Percentiles rank a stretch among this genome's conserved stretches.
Evolutionary conservation across 1,284 basidiomycete species (phyloP).

Genomic region (Cryptococcus sp.): DNA sequence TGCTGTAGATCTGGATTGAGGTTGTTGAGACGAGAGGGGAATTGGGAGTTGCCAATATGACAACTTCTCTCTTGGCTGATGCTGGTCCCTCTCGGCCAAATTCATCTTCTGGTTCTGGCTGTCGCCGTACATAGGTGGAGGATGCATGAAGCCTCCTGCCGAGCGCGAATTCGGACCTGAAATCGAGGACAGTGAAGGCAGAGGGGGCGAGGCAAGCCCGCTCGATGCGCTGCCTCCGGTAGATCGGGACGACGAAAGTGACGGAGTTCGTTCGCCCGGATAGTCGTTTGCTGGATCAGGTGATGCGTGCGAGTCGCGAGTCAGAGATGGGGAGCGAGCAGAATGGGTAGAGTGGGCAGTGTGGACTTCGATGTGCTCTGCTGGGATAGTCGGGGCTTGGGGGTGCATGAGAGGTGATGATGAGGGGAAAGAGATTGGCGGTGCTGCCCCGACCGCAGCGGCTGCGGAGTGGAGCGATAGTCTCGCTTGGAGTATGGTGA

Average conservation of each 20-base stretch:
- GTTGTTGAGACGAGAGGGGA: conserved; percentile 2
- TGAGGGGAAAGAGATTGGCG: background rate
- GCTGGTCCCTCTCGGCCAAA: conserved; percentile 1
- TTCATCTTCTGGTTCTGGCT: background rate
- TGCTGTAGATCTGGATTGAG: too few relatives aligned
- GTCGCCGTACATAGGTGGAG: conserved; percentile 4
- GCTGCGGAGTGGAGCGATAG: conserved; percentile 40
- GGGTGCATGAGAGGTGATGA: conserved; percentile 5
- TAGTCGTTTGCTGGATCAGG: background rate
- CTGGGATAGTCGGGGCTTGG: background rate
- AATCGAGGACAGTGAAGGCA: conserved; percentile 2
- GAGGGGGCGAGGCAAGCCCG: conserved; percentile 10
- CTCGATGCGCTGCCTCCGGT: conserved; percentile 11
- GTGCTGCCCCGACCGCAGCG: conserved; percentile 11
- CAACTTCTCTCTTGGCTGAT: conserved; percentile 1
- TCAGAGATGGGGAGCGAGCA: conserved; percentile 1
- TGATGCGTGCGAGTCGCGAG: background rate
- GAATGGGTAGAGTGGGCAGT: background rate
- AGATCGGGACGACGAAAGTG: conserved; percentile 23
- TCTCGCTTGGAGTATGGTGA: conserved; percentile 50
- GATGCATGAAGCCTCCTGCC: conserved; percentile 9
- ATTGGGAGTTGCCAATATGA: conserved; percentile 20
- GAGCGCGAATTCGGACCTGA: background rate
- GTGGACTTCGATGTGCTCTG: background rate
- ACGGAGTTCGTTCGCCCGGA: conserved; percentile 20